A percentile compares a stretch with the other conserved stretches of the same genome.
phyloP scores from a whole-genome alignment of 2,329 filamentous ascomycete genomes.

The Fusarium pilosicola region DNA sequence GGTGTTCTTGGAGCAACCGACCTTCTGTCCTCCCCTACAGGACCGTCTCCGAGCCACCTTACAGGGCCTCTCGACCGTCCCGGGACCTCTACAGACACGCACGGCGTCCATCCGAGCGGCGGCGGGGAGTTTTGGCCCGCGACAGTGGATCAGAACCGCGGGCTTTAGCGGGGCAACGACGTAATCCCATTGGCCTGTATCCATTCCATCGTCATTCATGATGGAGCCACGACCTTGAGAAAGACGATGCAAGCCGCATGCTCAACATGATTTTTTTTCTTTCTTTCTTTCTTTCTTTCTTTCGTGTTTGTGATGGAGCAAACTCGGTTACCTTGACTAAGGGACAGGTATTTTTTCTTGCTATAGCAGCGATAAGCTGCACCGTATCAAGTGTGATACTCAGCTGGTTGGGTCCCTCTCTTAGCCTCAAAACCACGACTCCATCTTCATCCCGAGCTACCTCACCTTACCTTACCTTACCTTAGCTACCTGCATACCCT shows the following conservation, averaged over 20 bases:
- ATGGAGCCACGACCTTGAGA: constrained; percentile 41
- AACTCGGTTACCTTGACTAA: constrained; percentile 8
- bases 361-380: not conserved
- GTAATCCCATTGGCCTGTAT: constrained; percentile 36
- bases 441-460: constrained; percentile 12
- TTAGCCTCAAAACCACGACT: not conserved
- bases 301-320: constrained; percentile 16
- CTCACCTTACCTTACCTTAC: constrained; percentile 5
- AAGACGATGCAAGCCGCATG: constrained; percentile 44
- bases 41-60: not conserved
- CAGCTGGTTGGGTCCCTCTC: not conserved
- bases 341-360: not conserved
- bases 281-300: constrained; percentile 9
- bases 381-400: constrained; percentile 10
- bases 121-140: constrained; percentile 40
- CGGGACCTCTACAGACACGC: constrained; percentile 27
- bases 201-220: constrained; percentile 43
- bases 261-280: constrained; percentile 15
- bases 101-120: constrained; percentile 28
- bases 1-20: not conserved
- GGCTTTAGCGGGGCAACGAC: constrained; percentile 30
- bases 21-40: constrained; percentile 1
- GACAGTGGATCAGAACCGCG: constrained; percentile 39
- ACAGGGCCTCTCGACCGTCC: constrained; percentile 17
- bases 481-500: constrained; percentile 3